Conservation (phyloP, 306 rosid species). For the Prunus padus region DNA sequence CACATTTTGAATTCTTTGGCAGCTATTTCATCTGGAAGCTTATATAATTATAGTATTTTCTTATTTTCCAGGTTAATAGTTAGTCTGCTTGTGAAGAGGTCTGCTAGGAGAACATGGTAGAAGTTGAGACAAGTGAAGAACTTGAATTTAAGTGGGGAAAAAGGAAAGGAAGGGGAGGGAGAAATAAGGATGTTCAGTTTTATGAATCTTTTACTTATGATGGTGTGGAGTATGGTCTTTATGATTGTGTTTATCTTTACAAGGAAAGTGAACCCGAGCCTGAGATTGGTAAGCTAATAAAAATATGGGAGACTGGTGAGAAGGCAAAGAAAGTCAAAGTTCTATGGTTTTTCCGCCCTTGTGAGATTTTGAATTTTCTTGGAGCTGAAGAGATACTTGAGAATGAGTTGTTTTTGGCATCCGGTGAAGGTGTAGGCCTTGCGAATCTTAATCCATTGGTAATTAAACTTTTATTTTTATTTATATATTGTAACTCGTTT, state of each 20-base stretch:
- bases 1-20: background rate
- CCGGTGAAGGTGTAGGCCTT: slow-evolving; percentile 78
- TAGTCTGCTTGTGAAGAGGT: background rate
- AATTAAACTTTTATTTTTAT: slow-evolving; percentile 24
- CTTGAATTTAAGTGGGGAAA: slow-evolving; percentile 71
- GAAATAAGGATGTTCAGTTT: slow-evolving; percentile 43
- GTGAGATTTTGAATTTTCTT: slow-evolving; percentile 60
- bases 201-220: slow-evolving; percentile 70
- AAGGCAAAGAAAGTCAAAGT: slow-evolving; percentile 63
- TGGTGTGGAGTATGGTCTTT: slow-evolving; percentile 58
- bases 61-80: slow-evolving; percentile 9
- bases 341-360: slow-evolving; percentile 83
- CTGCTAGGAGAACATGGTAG: slow-evolving; percentile 42
- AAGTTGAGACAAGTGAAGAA: slow-evolving; percentile 27
- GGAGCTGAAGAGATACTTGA: slow-evolving; percentile 31
- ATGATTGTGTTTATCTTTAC: slow-evolving; percentile 66
- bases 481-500: background rate
- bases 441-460: slow-evolving; percentile 75
- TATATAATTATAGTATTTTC: background rate
- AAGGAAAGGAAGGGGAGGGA: slow-evolving; percentile 49
- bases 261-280: slow-evolving; percentile 70
- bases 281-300: slow-evolving; percentile 62
- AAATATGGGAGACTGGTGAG: slow-evolving; percentile 62
- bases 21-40: background rate
- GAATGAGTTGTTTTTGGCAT: slow-evolving; percentile 78